Evolutionary conservation across 805 yeast genomes (phyloP), one percentile per base, ranked within the genome.

Genomic region (Teunomyces kruisii): DNA sequence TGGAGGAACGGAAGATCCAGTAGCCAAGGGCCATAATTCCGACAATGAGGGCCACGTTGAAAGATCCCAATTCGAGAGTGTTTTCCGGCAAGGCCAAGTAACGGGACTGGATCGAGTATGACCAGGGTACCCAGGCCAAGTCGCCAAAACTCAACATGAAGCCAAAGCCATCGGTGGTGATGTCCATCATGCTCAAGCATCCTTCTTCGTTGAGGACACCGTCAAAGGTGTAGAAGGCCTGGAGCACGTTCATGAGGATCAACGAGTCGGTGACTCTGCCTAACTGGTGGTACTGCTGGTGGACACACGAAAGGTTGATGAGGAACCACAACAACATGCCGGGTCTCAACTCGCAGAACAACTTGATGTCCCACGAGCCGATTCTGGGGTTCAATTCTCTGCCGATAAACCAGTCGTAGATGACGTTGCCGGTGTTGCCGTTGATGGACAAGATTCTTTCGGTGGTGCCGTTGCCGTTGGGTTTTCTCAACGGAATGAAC

Each of bases 381-480:
- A 88, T 71, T 55, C 98, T 76, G 22, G 98, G 99, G 62, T 94
- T 94, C 59, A 94, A 74, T 67, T 92, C 98, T 48, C 99, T 81
- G 26, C 99, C 99, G 61, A 94, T 90, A 60, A 90, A 94, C 97
- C 97, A 91, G 59, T 94, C 97, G 61, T 87, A 92, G 8, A 92
- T 54, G 0, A 66, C 53, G 52, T 79, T 82, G 0, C 88, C 87
- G 0, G 96, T 75, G 67, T 92, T 92, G 2, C 99, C 99, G 37
- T 94, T 94, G 32, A 78, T 64, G 0, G 97, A 91, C 42, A 94
- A 72, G 32, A 94, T 80, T 51, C 87, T 74, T 56, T 88, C 94
- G 9, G 70, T 71, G 0, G 83, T 79, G 0, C 75, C 78, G 4
- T 56, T 45, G 5, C 84, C 84, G 58, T 84, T 86, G 19, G 68